Conservation (phyloP, 306 rosid species). For the Bauhinia variegata region DNA sequence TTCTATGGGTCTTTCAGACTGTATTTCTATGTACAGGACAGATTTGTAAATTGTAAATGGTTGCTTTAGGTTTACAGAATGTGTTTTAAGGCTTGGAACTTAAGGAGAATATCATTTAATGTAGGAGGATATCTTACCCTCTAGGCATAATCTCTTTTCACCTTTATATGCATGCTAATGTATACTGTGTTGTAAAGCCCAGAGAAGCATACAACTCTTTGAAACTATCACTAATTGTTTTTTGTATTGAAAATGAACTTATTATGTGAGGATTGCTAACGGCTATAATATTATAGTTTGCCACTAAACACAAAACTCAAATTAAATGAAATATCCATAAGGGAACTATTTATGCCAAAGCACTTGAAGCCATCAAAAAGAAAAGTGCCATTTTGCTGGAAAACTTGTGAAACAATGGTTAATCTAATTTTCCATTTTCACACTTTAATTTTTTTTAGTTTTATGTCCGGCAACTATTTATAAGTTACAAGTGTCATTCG, state of each 20-base stretch:
- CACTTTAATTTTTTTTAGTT: no score
- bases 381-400: constrained; percentile 1
- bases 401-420: not conserved
- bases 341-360: not conserved
- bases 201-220: not conserved
- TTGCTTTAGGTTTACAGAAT: constrained; percentile 7
- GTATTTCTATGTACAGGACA: not conserved
- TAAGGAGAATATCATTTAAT: not conserved
- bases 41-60: not conserved
- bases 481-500: no score
- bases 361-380: not conserved
- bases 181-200: not conserved
- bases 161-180: not conserved
- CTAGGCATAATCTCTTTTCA: not conserved
- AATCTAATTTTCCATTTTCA: no score
- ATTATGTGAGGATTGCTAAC: not conserved
- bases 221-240: not conserved
- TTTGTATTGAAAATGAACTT: not conserved
- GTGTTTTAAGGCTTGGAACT: not conserved
- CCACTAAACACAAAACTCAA: not conserved
- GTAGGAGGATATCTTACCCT: not conserved
- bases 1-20: not conserved
- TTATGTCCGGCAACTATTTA: no score
- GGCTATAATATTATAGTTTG: constrained; percentile 9
- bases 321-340: no score